Evolutionary conservation across 192 early-diverging fungal species (phyloP), one percentile per base, ranked within the genome.

Genomic region (Backusella australiensis): DNA sequence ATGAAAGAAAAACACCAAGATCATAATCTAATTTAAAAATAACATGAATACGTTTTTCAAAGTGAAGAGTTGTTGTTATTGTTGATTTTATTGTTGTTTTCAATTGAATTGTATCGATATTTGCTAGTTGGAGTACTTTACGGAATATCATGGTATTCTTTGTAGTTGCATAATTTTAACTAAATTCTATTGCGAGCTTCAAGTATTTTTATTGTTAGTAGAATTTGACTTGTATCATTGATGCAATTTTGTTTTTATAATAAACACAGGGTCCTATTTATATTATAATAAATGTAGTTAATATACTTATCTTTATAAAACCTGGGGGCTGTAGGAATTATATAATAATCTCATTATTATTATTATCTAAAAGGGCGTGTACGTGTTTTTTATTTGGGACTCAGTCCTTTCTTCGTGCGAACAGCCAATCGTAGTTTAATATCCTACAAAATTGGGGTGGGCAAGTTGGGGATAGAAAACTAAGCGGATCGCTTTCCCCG

Each of bases 401-500:
- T 63, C 56, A 63, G 56, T 63, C 26, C 4, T 12, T 29, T 29
- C 26, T 63, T 63, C 26, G 56, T 63, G 56, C 26, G 23, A 63
- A 29, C 56, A 29, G 9, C 56, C 56, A 63, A 63, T 63, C 56
- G 56, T 63, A 63, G 21, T 63, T 63, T 63, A 63, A 29, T 63
- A 63, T 63, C 26, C 29, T 63, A 29, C 56, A 63, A 63, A 63
- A 63, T 63, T 63, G 56, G 56, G 56, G 56, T 63, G 56, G 56
- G 56, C 56, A 63, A 63, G 56, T 63, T 63, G 56, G 56, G 56
- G 56, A 63, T n/a, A 26, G 23, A 9, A 63, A 63, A 63, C 71
- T 67, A 49, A 59, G 75, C 75, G 75, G 75, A 76, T 76, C 75
- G 26, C 68, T 76, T 76, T 35, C 75, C 69, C 34, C 49, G 39